Base-by-base conservation (phyloP, 2,329 filamentous ascomycete species). In the Cordyceps farinosa region DNA sequence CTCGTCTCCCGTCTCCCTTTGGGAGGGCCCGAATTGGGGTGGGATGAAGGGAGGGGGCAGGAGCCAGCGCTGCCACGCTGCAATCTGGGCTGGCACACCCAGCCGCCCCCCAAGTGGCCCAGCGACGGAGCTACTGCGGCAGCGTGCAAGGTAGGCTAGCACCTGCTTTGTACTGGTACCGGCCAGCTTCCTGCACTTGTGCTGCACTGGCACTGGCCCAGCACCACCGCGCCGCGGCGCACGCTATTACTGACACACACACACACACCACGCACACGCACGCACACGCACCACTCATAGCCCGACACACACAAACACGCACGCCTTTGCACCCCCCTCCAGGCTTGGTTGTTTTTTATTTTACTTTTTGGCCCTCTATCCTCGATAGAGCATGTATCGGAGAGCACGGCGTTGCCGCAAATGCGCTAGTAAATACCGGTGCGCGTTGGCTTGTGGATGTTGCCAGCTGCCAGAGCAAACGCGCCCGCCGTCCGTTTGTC, bases 1-100 rank as follows among this genome's bases (percentile, higher is more conserved):
- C 50, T 38, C 50, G 22, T 36, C 50, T 38, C 50, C 32, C 29
- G 29, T 52, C 40, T 44, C 44, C 3, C 15, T 13, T 48, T 50
- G 47, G 47, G 47, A 27, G 47, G 47, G 5, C n/a, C 11, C 42
- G 22, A 32, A 50, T 53, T 53, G 38, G 17, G 34, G 52, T 40
- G 17, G 53, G 38, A 5, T 13, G 17, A 29, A 29, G 51, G 51
- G 29, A 34, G 40, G 36, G 32, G 56, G n/a, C 27, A n/a, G 55
- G 50, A 42, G 50, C n/a, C 22, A 38, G 51, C 59, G 59, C 59
- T 61, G 50, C 59, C 59, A 61, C 59, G 51, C 59, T 61, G 47
- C 58, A 61, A 45, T 47, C 57, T 51, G 50, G 58, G 48, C 58
- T 60, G 57, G 47, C 56, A 50, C 44, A 45, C 42, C 54, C 54